phyloP scores from a whole-genome alignment of 305 asterid species.

The Caryopteris hybrid region DNA sequence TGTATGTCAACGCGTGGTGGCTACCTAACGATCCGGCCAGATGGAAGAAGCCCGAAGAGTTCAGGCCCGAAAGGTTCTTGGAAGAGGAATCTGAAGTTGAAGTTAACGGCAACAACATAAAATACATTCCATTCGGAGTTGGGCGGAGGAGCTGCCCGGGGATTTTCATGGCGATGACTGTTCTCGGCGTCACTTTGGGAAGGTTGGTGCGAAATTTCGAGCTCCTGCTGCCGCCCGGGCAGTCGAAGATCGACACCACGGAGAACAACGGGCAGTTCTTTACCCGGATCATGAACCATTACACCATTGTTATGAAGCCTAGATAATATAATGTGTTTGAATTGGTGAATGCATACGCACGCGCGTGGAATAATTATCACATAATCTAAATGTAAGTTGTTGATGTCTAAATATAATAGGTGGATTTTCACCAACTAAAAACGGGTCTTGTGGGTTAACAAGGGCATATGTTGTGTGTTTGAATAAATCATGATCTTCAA shows the following conservation, averaged over 20 bases:
- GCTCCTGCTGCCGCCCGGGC: conserved; percentile 57
- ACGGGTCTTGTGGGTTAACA: no score
- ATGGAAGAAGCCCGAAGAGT: conserved; percentile 63
- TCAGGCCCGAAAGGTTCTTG: conserved; percentile 76
- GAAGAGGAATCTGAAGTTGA: conserved; percentile 66
- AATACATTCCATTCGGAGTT: conserved; percentile 61
- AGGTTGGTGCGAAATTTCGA: conserved; percentile 68
- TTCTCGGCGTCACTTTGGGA: conserved; percentile 58
- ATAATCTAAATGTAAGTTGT: no score
- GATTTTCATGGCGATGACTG: conserved; percentile 50
- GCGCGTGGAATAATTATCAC: no score
- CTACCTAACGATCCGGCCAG: conserved; percentile 55
- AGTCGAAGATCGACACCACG: conserved; percentile 43
- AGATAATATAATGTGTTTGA: conserved; percentile 6
- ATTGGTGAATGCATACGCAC: no score
- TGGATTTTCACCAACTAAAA: no score
- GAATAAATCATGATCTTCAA: no score
- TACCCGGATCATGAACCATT: conserved; percentile 49
- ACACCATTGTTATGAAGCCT: conserved; percentile 50
- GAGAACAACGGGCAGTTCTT: conserved; percentile 72
- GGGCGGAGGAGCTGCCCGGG: conserved; percentile 79
- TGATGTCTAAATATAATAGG: no score
- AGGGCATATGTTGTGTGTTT: no score
- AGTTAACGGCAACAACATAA: conserved; percentile 55
- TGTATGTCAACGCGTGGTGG: conserved; percentile 69